Evolutionary conservation across 768 basidiomycete species (phyloP).

Genomic region (Multifurca ochricompacta): DNA sequence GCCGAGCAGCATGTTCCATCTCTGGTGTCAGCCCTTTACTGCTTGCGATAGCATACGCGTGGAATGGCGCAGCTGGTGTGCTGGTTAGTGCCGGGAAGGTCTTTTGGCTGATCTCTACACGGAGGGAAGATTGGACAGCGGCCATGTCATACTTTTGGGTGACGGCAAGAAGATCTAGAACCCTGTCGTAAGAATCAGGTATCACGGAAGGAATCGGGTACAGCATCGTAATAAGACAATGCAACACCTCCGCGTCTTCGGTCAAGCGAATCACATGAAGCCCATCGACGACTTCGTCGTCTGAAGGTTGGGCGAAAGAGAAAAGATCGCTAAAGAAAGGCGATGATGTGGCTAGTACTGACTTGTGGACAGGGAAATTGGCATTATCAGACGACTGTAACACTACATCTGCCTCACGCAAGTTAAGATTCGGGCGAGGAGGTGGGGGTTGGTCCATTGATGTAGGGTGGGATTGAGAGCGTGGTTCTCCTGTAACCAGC

Average conservation of each 20-base stretch:
- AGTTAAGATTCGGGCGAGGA: neutral
- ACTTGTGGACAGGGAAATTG: constrained; percentile 26
- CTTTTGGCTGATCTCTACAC: neutral
- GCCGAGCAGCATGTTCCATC: neutral
- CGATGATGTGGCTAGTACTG: constrained; percentile 27
- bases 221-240: constrained; percentile 3
- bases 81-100: neutral
- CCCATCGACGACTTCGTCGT: constrained; percentile 6
- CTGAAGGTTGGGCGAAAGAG: constrained; percentile 17
- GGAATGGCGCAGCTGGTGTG: constrained; percentile 8
- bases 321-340: constrained; percentile 29
- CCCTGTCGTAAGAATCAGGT: neutral
- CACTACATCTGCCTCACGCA: constrained; percentile 17
- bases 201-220: constrained; percentile 1
- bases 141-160: constrained; percentile 23
- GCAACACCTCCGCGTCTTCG: constrained; percentile 5
- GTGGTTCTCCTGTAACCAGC: neutral
- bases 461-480: neutral
- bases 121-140: constrained; percentile 3
- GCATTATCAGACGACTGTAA: constrained; percentile 26
- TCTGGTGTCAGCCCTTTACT: neutral
- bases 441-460: neutral
- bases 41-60: constrained; percentile 16
- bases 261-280: constrained; percentile 10
- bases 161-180: constrained; percentile 12